Percentiles rank a stretch among this genome's conserved stretches.
Evolutionary conservation across 2,329 filamentous ascomycete species (phyloP).

Genomic region (Colletotrichum sidae): DNA sequence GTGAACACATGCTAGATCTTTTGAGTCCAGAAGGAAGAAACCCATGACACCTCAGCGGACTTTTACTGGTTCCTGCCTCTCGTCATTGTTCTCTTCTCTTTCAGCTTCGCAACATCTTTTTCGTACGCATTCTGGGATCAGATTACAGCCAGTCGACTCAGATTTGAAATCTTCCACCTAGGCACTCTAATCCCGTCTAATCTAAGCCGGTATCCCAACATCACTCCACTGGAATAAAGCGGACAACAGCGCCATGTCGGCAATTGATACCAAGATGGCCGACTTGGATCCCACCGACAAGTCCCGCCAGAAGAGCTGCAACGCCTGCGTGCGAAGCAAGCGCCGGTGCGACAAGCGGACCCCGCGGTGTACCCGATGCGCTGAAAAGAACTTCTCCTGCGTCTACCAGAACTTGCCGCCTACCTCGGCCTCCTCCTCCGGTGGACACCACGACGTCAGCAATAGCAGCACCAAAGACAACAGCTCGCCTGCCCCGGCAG

Average conservation of each 20-base stretch:
- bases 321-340: conserved; percentile 60
- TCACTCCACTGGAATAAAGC: conserved; percentile 7
- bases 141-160: background rate
- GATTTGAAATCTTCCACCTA: background rate
- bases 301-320: conserved; percentile 64
- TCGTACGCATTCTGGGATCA: too few species aligned
- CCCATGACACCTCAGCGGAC: too few species aligned
- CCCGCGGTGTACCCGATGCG: conserved; percentile 57
- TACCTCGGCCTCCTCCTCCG: background rate
- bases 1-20: too few species aligned
- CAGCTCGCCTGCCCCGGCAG: background rate
- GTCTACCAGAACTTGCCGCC: conserved; percentile 53
- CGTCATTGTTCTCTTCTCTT: too few species aligned
- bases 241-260: conserved; percentile 9
- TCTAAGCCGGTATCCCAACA: too few species aligned
- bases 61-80: too few species aligned
- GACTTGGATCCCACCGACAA: conserved; percentile 43
- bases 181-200: too few species aligned
- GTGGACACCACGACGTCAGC: too few species aligned
- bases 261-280: conserved; percentile 12
- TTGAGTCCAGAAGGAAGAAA: too few species aligned
- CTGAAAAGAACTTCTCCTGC: conserved; percentile 54
- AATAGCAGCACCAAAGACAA: background rate
- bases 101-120: too few species aligned
- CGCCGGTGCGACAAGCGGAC: conserved; percentile 59